phyloP scores from a whole-genome alignment of 495 filamentous ascomycete species.

The Lasiosphaeria hispida region DNA sequence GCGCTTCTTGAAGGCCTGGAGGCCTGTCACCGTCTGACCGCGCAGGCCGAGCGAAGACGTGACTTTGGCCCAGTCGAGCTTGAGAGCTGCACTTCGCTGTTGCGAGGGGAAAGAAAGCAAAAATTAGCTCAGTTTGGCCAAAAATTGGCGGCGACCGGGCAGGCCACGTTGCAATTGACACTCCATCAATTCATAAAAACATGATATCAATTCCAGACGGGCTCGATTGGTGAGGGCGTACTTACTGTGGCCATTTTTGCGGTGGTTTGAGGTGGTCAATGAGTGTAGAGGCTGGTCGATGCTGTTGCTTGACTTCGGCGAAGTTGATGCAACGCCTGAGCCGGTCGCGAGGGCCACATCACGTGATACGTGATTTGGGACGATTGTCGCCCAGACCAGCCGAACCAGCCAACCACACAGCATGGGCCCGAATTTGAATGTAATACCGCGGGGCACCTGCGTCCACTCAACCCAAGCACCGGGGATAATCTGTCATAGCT shows the following conservation, averaged over 20 bases:
- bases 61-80: constrained; percentile 97
- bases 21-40: constrained; percentile 84
- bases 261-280: constrained; percentile 45
- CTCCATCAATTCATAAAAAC: background rate
- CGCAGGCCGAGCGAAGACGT: constrained; percentile 89
- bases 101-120: constrained; percentile 21
- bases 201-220: background rate
- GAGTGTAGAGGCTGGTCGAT: constrained; percentile 48
- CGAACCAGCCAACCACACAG: constrained; percentile 4
- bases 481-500: no score
- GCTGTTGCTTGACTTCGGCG: constrained; percentile 32
- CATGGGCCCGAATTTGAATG: constrained; percentile 8
- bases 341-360: constrained; percentile 19
- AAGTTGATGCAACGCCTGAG: constrained; percentile 27
- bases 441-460: no score
- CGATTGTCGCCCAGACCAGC: background rate
- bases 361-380: constrained; percentile 25
- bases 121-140: constrained; percentile 50
- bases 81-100: constrained; percentile 96
- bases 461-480: no score
- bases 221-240: constrained; percentile 37
- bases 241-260: constrained; percentile 89
- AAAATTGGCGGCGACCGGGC: background rate
- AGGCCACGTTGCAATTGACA: background rate
- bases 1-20: constrained; percentile 97